A percentile compares a stretch with the other conserved stretches of the same genome.
phyloP scores from a whole-genome alignment of 768 basidiomycete genomes.

The Macrolepiota albuminosa region DNA sequence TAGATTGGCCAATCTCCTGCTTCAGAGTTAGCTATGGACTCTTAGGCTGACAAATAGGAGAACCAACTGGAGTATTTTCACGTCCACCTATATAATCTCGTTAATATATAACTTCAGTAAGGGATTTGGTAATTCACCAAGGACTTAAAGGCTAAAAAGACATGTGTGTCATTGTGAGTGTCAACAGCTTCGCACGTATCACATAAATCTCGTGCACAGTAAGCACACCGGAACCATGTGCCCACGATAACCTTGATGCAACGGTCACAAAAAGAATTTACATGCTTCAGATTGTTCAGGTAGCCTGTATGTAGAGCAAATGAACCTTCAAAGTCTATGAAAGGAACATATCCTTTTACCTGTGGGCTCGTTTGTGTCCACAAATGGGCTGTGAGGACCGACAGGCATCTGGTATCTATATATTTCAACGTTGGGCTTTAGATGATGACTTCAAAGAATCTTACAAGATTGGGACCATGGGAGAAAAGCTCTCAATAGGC shows the following conservation, averaged over 20 bases:
- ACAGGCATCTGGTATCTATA: conserved; percentile 60
- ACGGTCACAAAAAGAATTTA: conserved; percentile 76
- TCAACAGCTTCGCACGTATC: conserved; percentile 75
- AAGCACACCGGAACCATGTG: conserved; percentile 87
- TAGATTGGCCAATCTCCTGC: conserved; percentile 50
- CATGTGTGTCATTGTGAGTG: conserved; percentile 76
- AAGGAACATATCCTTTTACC: conserved; percentile 31
- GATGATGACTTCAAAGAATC: conserved; percentile 17
- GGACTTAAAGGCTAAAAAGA: conserved; percentile 88
- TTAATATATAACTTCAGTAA: conserved; percentile 7
- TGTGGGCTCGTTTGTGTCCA: conserved; percentile 44
- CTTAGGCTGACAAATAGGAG: background rate
- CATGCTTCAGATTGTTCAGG: conserved; percentile 54
- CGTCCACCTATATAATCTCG: conserved; percentile 54
- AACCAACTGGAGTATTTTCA: conserved; percentile 64
- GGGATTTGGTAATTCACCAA: conserved; percentile 37
- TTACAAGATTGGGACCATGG: conserved; percentile 68
- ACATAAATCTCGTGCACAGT: conserved; percentile 87
- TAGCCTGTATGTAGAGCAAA: conserved; percentile 42
- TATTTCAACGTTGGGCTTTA: conserved; percentile 6
- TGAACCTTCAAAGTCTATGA: background rate
- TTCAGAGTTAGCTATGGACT: background rate
- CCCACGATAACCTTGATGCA: conserved; percentile 83
- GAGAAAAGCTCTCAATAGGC: conserved; percentile 41
- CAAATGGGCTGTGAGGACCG: conserved; percentile 43